Base-by-base conservation (phyloP, 805 yeast species). In the Pichia deserticola region DNA sequence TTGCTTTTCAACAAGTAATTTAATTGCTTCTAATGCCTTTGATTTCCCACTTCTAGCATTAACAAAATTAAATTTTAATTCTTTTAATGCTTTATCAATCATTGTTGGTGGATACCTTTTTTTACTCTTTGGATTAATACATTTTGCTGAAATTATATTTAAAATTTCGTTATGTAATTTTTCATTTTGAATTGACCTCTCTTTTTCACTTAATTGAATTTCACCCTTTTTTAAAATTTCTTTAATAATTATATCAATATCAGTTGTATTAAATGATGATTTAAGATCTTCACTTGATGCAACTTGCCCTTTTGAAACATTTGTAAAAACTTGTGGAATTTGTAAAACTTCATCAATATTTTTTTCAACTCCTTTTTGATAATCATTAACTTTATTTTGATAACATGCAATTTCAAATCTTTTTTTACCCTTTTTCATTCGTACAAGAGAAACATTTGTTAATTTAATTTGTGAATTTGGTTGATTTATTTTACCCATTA, bases 351-450 rank as follows among this genome's bases (percentile, higher is more conserved):
- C 99, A 69, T 93, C 98, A 8, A 93, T 65, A 63, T 93, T 97
- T 57, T 88, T 92, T 62, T 93, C 99, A 64, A 87, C 81, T 51
- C 85, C 86, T 53, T 79, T 77, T 58, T 97, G 75, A 81, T 89
- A 93, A 65, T 93, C 99, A 65, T 92, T 98, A 5, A 93, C 97
- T 63, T 93, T 93, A 61, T 93, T 93, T 62, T 88, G 96, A 65
- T 93, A 93, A 62, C 99, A 93, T 0, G 98, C 98, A 42, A 93
- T 78, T 67, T 93, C 99, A 59, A 89, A 93, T 56, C 97, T 73
- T 66, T 88, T 87, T 63, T 88, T 89, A 40, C 90, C 97, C 64
- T 88, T 89, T 60, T 85, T 86, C 81, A 93, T 81, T 43, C 93
- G 77, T 42, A 93, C 97, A 51, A 92, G 73, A 32, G 98, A 89